Percentiles rank a stretch among this genome's conserved stretches.
These are phyloP conservation scores for Gastrolobium bilobum DNA, from an alignment of 306 rosid genomes.

Conservation along the genomic window DNA sequence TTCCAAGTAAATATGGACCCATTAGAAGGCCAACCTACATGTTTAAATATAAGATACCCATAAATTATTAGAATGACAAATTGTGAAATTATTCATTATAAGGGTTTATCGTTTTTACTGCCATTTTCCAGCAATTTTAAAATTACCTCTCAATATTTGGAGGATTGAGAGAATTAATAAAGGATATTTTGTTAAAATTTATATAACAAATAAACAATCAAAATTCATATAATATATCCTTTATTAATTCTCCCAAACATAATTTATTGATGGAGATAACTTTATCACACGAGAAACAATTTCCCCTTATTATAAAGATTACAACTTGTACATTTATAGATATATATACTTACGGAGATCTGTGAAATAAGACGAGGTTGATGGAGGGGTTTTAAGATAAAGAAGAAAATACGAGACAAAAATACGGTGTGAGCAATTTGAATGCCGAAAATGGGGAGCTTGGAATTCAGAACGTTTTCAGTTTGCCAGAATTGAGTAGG, in stretches of 20 bases:
- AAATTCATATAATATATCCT: no score
- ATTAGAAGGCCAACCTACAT: conserved; percentile 51
- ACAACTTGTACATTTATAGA: background rate
- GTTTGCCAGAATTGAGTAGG: conserved; percentile 49
- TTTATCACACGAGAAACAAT: no score
- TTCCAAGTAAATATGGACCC: conserved; percentile 32
- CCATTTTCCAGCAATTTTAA: no score
- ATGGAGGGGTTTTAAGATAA: conserved; percentile 40
- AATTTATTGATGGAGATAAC: no score
- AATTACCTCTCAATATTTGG: no score
- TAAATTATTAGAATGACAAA: background rate
- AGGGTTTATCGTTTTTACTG: no score
- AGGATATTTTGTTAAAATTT: no score
- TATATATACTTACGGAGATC: conserved; percentile 35
- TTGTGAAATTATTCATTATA: background rate
- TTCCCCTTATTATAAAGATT: background rate
- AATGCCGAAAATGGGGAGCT: conserved; percentile 35
- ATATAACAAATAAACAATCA: no score
- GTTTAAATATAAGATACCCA: no score
- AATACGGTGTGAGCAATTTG: conserved; percentile 6
- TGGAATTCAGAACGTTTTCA: background rate
- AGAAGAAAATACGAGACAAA: conserved; percentile 13
- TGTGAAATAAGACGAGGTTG: conserved; percentile 55
- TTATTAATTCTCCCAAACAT: no score
- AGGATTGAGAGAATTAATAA: no score